Conservation (phyloP, 768 basidiomycete genomes). For the Tylopilus cervinicoccineus region DNA sequence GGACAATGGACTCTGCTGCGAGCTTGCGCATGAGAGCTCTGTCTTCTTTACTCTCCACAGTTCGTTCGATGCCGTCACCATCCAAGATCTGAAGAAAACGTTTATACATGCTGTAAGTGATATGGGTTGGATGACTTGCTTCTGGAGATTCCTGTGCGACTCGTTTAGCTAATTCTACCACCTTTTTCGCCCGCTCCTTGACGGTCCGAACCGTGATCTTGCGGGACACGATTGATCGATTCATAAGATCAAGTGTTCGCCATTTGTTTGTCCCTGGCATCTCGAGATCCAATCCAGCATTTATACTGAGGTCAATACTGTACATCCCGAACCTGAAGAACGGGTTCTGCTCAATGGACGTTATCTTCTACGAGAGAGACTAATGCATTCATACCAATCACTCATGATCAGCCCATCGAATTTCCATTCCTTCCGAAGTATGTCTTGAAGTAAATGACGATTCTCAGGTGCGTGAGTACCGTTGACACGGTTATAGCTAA, state of each 20-base stretch:
- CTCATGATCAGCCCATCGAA: constrained; percentile 76
- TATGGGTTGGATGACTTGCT: constrained; percentile 29
- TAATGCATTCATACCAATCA: constrained; percentile 54
- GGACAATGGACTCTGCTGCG: constrained; percentile 68
- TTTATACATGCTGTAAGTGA: neutral
- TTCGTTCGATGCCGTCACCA: constrained; percentile 65
- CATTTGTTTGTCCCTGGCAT: constrained; percentile 79
- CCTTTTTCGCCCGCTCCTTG: constrained; percentile 61
- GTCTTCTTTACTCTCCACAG: constrained; percentile 58
- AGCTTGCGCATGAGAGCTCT: constrained; percentile 59
- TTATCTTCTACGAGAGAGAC: neutral
- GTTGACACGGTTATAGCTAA: constrained; percentile 71
- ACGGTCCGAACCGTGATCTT: constrained; percentile 65
- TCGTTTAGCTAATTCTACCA: constrained; percentile 67
- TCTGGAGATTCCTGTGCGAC: constrained; percentile 65
- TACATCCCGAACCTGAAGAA: constrained; percentile 66
- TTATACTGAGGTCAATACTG: constrained; percentile 57
- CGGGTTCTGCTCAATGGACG: neutral
- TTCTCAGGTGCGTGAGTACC: constrained; percentile 72
- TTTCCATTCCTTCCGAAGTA: constrained; percentile 72
- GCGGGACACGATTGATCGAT: constrained; percentile 52
- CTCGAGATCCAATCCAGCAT: constrained; percentile 78
- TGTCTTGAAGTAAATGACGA: constrained; percentile 49
- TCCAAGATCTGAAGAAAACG: constrained; percentile 51
- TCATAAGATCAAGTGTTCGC: constrained; percentile 66